Conservation (phyloP, 2,329 filamentous ascomycete species). For the Coleophoma cylindrospora region DNA sequence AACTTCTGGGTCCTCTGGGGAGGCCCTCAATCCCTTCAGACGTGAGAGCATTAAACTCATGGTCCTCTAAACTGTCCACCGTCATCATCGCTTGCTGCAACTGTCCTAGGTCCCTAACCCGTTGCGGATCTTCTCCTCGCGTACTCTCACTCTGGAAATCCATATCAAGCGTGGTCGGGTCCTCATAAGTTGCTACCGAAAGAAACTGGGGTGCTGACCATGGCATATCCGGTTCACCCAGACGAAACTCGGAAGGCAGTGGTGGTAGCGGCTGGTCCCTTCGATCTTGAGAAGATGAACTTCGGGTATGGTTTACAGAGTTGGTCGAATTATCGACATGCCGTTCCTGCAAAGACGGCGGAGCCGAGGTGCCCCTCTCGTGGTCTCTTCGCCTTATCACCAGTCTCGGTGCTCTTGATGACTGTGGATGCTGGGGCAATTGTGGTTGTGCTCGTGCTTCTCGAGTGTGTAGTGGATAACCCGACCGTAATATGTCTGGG, state of each 20-base stretch:
- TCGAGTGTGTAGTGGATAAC: background rate
- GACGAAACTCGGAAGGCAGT: conserved; percentile 23
- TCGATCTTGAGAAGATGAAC: conserved; percentile 4
- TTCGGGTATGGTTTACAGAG: conserved; percentile 11
- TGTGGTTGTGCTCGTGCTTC: conserved; percentile 2
- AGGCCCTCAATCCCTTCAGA: conserved; percentile 19
- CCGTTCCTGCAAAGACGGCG: conserved; percentile 17
- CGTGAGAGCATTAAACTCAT: conserved; percentile 21
- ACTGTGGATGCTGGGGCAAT: background rate
- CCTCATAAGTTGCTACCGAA: background rate
- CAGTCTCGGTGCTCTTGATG: conserved; percentile 2
- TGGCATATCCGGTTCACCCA: conserved; percentile 24
- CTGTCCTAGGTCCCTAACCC: conserved; percentile 20
- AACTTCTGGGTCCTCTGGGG: conserved; percentile 19
- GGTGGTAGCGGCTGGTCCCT: conserved; percentile 21
- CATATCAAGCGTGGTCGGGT: conserved; percentile 3
- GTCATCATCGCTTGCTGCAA: conserved; percentile 28
- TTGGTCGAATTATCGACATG: conserved; percentile 12
- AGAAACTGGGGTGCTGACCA: conserved; percentile 20
- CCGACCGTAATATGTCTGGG: conserved; percentile 3
- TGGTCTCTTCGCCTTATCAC: conserved; percentile 3
- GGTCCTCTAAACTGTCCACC: conserved; percentile 21
- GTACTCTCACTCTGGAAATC: conserved; percentile 9
- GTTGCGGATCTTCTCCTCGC: conserved; percentile 21
- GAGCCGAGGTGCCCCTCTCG: conserved; percentile 21